Percentiles rank a stretch among this genome's conserved stretches.
These are phyloP conservation scores for Quambalaria eucalypti DNA, from an alignment of 1,284 basidiomycete species.

Conservation along the genomic window DNA sequence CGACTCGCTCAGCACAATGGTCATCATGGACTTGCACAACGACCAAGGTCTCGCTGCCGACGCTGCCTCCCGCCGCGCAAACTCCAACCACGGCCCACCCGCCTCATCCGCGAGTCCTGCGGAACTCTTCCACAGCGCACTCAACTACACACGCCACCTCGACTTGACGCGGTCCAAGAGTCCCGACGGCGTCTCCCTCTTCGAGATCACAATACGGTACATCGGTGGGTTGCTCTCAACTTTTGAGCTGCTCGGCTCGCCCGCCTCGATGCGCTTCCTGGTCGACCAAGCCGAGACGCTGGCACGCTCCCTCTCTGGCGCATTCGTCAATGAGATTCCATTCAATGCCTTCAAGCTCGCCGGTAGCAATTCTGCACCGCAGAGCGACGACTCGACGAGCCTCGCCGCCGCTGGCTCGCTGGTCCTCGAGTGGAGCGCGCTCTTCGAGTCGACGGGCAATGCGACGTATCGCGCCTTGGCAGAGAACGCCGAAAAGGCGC, in stretches of 20 bases:
- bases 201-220: constrained; percentile 38
- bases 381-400: constrained; percentile 8
- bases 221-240: constrained; percentile 30
- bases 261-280: constrained; percentile 4
- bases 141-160: neutral
- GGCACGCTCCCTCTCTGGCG: neutral
- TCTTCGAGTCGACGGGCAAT: constrained; percentile 25
- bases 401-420: constrained; percentile 31
- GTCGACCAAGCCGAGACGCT: constrained; percentile 8
- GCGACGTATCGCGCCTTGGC: constrained; percentile 19
- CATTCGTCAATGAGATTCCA: constrained; percentile 10
- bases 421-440: constrained; percentile 28
- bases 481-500: constrained; percentile 19
- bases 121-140: neutral
- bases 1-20: constrained; percentile 28
- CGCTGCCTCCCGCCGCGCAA: neutral
- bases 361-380: constrained; percentile 4
- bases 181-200: constrained; percentile 9
- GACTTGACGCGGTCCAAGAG: neutral
- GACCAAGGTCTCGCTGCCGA: too few relatives aligned
- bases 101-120: too few relatives aligned
- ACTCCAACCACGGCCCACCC: too few relatives aligned
- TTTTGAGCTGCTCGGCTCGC: constrained; percentile 21
- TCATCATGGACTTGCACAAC: constrained; percentile 29
- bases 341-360: constrained; percentile 26